phyloP scores from a whole-genome alignment of 225 moss, liverwort and hornwort species.

The Bryoerythrophyllum caledonicum region DNA sequence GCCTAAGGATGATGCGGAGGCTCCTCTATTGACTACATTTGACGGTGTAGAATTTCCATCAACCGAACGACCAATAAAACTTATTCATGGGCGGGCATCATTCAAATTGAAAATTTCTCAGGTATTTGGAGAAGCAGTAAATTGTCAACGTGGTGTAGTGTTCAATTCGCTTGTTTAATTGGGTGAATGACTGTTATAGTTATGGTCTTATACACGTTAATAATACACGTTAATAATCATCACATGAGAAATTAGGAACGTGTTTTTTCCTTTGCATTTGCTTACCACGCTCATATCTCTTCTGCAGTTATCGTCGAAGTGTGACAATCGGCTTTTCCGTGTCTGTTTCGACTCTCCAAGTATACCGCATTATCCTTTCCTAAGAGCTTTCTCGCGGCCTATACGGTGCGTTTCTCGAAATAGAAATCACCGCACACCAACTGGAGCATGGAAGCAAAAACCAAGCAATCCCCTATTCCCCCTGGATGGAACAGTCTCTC shows the following conservation, averaged over 20 bases:
- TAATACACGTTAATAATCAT: no score
- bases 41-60: slow-evolving; percentile 99
- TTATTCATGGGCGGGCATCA: slow-evolving; percentile 92
- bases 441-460: slow-evolving; percentile 75
- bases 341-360: slow-evolving; percentile 96
- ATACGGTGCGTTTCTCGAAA: slow-evolving; percentile 97
- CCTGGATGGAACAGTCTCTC: slow-evolving; percentile 63
- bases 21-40: slow-evolving; percentile 90
- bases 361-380: slow-evolving; percentile 84
- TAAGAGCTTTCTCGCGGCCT: slow-evolving; percentile 90
- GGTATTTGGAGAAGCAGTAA: slow-evolving; percentile 40
- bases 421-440: slow-evolving; percentile 82
- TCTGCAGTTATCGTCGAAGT: slow-evolving; percentile 92
- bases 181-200: not conserved
- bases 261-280: slow-evolving; percentile 19
- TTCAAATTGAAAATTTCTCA: slow-evolving; percentile 98
- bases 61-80: slow-evolving; percentile 92
- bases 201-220: not conserved
- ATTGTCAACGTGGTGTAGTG: slow-evolving; percentile 16
- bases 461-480: slow-evolving; percentile 54
- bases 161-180: slow-evolving; percentile 3
- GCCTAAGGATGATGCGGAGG: slow-evolving; percentile 98
- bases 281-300: slow-evolving; percentile 18
- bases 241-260: not conserved
- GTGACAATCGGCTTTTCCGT: slow-evolving; percentile 97